Conservation (phyloP, 1,284 basidiomycete species). For the Tilletia horrida region DNA sequence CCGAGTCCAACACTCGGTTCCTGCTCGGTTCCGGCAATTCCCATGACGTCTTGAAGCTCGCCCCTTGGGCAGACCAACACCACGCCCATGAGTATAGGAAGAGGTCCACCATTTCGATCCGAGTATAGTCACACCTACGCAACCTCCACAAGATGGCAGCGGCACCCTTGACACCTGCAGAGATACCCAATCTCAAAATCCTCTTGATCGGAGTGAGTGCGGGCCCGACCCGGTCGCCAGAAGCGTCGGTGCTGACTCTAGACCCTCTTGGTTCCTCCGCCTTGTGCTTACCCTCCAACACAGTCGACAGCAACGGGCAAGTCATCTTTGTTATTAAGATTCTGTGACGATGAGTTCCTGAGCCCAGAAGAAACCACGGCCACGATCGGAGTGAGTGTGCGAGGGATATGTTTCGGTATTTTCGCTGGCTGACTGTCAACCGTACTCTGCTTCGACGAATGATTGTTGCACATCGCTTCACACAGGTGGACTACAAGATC, state of each 20-base stretch:
- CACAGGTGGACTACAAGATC: slow-evolving; percentile 23
- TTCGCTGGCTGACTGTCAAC: too few relatives aligned
- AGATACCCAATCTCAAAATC: slow-evolving; percentile 58
- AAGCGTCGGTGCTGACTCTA: not conserved
- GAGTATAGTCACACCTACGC: too few relatives aligned
- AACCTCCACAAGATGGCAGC: slow-evolving; percentile 1
- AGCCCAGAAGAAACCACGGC: slow-evolving; percentile 90
- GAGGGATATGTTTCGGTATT: too few relatives aligned
- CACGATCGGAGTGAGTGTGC: slow-evolving; percentile 68
- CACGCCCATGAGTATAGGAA: too few relatives aligned
- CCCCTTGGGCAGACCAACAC: too few relatives aligned
- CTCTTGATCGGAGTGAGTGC: slow-evolving; percentile 60
- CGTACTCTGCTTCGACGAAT: too few relatives aligned
- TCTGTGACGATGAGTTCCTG: slow-evolving; percentile 94
- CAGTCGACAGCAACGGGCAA: slow-evolving; percentile 80
- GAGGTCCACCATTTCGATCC: too few relatives aligned
- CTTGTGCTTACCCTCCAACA: not conserved
- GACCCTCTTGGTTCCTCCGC: not conserved
- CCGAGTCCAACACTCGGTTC: too few relatives aligned
- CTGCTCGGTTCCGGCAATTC: too few relatives aligned
- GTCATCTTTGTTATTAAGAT: slow-evolving; percentile 80
- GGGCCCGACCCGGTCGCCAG: too few relatives aligned
- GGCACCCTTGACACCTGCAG: slow-evolving; percentile 32
- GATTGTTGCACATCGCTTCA: slow-evolving; percentile 12
- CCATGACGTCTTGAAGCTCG: too few relatives aligned